Conservation (phyloP, 192 early-diverging fungal species). For the Coemansia furcata region DNA sequence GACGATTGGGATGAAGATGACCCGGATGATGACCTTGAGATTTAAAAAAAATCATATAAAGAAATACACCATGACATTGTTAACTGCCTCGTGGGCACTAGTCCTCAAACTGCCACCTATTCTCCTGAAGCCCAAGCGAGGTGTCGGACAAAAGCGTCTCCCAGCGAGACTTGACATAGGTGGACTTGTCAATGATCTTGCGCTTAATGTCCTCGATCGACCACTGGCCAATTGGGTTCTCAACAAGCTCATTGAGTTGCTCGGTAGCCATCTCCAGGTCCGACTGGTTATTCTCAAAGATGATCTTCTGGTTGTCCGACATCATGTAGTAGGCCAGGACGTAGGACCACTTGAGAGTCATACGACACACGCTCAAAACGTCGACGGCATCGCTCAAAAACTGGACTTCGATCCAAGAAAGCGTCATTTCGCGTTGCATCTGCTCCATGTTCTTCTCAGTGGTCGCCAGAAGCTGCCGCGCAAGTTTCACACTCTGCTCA, state of each 20-base stretch:
- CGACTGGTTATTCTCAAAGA: slow-evolving; percentile 98
- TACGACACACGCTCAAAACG: slow-evolving; percentile 82
- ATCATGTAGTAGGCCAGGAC: slow-evolving; percentile 93
- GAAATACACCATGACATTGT: background rate
- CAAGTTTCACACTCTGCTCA: slow-evolving; percentile 89
- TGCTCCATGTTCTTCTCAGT: slow-evolving; percentile 78
- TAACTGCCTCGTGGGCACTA: background rate
- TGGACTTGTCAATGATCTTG: slow-evolving; percentile 88
- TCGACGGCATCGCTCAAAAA: slow-evolving; percentile 92
- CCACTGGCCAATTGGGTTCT: slow-evolving; percentile 71
- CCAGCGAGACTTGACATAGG: slow-evolving; percentile 84
- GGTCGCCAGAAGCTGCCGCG: slow-evolving; percentile 63
- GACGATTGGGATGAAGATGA: slow-evolving; percentile 93
- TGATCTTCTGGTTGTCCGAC: slow-evolving; percentile 77
- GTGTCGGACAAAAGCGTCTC: slow-evolving; percentile 92
- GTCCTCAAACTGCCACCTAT: slow-evolving; percentile 71
- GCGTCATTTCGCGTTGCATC: slow-evolving; percentile 82
- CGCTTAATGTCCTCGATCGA: slow-evolving; percentile 79
- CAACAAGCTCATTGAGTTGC: slow-evolving; percentile 85
- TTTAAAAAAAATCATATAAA: slow-evolving; percentile 42
- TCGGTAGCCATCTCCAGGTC: slow-evolving; percentile 99
- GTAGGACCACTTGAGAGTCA: slow-evolving; percentile 97
- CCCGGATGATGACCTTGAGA: slow-evolving; percentile 87
- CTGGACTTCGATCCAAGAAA: slow-evolving; percentile 99
- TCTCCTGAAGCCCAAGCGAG: slow-evolving; percentile 78